A percentile compares a stretch with the other conserved stretches of the same genome.
Conservation (phyloP, 148 eudicot genomes). For the Agrostemma githago region DNA sequence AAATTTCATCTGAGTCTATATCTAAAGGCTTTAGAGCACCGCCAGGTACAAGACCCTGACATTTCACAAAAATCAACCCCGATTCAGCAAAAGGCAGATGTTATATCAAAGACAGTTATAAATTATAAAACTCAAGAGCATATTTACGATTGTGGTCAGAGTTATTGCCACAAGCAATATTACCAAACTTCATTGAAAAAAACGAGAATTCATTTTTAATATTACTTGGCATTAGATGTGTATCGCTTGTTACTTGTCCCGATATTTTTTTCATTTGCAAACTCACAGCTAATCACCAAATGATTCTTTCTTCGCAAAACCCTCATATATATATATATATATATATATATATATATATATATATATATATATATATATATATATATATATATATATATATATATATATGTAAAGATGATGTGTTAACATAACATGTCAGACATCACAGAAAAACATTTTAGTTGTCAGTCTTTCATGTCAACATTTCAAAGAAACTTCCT, state of each 20-base stretch:
- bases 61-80: constrained; percentile 21
- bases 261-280: neutral
- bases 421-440: neutral
- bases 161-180: neutral
- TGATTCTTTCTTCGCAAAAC: neutral
- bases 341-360: neutral
- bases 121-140: constrained; percentile 4
- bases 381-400: neutral
- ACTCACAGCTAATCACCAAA: neutral
- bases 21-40: constrained; percentile 89
- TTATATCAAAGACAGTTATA: neutral
- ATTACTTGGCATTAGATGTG: neutral
- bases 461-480: neutral
- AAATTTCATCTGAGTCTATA: constrained; percentile 44
- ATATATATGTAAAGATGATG: neutral
- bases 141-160: constrained; percentile 5
- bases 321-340: neutral
- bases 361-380: neutral
- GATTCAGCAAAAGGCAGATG: constrained; percentile 5
- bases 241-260: neutral
- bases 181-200: neutral
- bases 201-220: neutral
- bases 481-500: neutral
- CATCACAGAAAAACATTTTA: neutral
- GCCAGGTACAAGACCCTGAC: constrained; percentile 95